Evolutionary conservation across 495 filamentous ascomycete genomes (phyloP), one percentile per base, ranked within the genome.

Genomic region (Clavariopsis aquatica): DNA sequence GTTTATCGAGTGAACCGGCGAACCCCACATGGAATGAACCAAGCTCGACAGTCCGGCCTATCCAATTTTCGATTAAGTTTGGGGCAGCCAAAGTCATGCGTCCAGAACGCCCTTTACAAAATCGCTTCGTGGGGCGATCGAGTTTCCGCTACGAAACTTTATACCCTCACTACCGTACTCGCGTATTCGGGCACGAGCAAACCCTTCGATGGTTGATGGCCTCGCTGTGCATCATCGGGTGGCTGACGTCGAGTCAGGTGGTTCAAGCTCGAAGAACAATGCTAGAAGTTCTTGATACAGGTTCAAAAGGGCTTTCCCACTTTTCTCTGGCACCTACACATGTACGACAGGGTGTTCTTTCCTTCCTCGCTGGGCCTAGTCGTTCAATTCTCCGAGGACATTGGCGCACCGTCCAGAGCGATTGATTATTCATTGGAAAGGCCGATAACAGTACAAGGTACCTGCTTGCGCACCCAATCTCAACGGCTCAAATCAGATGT

Each of bases 271-370:
- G 9, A 9, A 1, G 27, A 41, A 59, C 19, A 49, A 59, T 22
- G 13, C 24, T 43, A 43, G 38, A 43, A 43, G 38, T 9, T 10
- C 49, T n/a, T 54, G 31, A 53, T 53, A 46, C 59, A 62, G 31
- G 20, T 54, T 47, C 49, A 54, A 34, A 46, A 29, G 13, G n/a
- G n/a, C 31, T 34, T 29, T 53, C 8, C 20, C 59, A 28, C 12
- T 19, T 54, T 53, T 45, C 53, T 53, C 47, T 52, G 47, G 38
- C 38, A 43, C 38, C 38, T 43, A 34, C 13, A 15, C 1, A 45
- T 15, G 38, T 49, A 49, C 22, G 10, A 7, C 3, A 34, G 27
- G 29, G 4, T 23, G 6, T 15, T 29, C 23, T 12, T 19, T 28
- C 17, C 26, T 20, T 46, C 26, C 43, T 28, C 9, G 45, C 8